Evolutionary conservation across 2,329 filamentous ascomycete genomes (phyloP).

Genomic region (Fusarium agapanthi): DNA sequence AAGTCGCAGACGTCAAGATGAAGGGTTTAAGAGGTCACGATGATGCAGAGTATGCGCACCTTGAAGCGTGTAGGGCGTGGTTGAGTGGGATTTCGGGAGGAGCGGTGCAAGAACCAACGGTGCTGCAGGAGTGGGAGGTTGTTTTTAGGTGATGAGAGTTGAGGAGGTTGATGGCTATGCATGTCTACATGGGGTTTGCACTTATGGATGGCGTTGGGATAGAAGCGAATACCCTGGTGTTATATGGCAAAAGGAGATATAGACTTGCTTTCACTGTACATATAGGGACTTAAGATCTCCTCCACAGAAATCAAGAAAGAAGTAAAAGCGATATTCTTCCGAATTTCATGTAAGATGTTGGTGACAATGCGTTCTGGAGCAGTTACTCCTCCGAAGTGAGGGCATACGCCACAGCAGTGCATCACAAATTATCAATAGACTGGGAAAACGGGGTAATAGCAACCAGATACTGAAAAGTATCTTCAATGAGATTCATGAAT

Average conservation of each 20-base stretch:
- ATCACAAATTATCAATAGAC: too few relatives aligned
- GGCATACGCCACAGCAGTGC: background rate
- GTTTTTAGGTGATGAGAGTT: background rate
- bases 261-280: constrained; percentile 1
- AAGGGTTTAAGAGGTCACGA: constrained; percentile 42
- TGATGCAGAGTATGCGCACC: constrained; percentile 51
- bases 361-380: background rate
- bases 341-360: background rate
- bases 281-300: background rate
- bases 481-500: background rate
- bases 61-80: constrained; percentile 57
- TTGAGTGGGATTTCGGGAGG: constrained; percentile 49
- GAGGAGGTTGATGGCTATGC: background rate
- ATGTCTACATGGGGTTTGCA: background rate
- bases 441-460: too few relatives aligned
- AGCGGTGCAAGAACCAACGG: constrained; percentile 51
- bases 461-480: too few relatives aligned
- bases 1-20: constrained; percentile 55
- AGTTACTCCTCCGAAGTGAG: background rate
- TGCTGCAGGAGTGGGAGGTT: constrained; percentile 53
- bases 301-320: background rate
- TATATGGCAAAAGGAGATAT: background rate
- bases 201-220: constrained; percentile 12
- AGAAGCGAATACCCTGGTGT: constrained; percentile 14
- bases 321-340: background rate